Evolutionary conservation across 257 asterid species (phyloP), one percentile per base, ranked within the genome.

Genomic region (Galeopsis tetrahit): DNA sequence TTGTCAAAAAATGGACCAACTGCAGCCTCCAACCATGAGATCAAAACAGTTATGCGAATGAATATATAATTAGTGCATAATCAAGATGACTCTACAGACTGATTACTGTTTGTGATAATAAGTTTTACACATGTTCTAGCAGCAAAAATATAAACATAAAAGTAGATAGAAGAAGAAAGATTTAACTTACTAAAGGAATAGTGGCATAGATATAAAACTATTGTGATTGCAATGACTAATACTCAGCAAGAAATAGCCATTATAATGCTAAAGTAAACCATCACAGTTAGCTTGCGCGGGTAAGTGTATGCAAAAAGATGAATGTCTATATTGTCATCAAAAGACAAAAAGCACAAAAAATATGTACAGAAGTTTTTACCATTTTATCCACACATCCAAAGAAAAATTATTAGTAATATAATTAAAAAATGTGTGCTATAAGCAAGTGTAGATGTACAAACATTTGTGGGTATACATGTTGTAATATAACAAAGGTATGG

Each of bases 1-100:
- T 43, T 61, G 32, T 55, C 36, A 52, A 72, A 5, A 55, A 2
- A 39, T 5, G 48, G 38, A 10, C 9, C 51, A 55, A 56, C 14
- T 7, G 32, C 42, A 17, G 42, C 40, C 33, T 40, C 31, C 63
- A 35, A 71, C 34, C 70, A 62, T 62, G 52, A 52, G 14, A 62
- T 31, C 10, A 35, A 14, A 13, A 17, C 32, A 62, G 10, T n/a
- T 48, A 28, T 5, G 21, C 10, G 10, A 44, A 21, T 21, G 28
- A 21, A 21, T 21, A 21, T 21, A 21, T 21, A 21, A 21, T 21
- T 21, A 21, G 28, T 32, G 63, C 32, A 52, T 51, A 4, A 62
- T 11, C 57, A 28, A 51, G 59, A 72, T 36, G n/a, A 35, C 3
- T 39, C 44, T 1, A 63, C 35, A 31, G 14, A 10, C 11, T 51